A percentile compares a stretch with the other conserved stretches of the same genome.
Conservation (phyloP, 345 rosid species). For the Melastoma malabathricum region DNA sequence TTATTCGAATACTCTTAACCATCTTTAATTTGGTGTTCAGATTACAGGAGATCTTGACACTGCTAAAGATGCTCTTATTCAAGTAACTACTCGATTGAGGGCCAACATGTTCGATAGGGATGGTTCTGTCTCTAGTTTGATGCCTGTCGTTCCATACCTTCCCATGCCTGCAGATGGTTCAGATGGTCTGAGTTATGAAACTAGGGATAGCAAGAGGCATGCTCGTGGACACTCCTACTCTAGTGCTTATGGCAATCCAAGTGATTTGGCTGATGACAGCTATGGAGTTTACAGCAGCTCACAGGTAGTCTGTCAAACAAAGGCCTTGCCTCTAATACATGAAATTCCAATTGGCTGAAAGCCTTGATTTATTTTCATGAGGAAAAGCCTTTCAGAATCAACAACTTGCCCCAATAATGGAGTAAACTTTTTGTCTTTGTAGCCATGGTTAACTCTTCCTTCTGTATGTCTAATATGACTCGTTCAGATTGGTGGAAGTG, state of each 20-base stretch:
- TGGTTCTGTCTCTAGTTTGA: slow-evolving; percentile 56
- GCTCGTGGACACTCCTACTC: slow-evolving; percentile 63
- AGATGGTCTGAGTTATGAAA: slow-evolving; percentile 36
- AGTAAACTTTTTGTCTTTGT: too few species aligned
- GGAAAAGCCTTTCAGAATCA: not conserved
- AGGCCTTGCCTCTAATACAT: not conserved
- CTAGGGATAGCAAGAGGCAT: slow-evolving; percentile 70
- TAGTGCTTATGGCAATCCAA: slow-evolving; percentile 54
- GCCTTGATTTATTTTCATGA: not conserved
- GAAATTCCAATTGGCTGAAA: not conserved
- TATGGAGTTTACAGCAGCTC: slow-evolving; percentile 71
- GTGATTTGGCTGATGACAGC: slow-evolving; percentile 43
- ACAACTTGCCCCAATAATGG: too few species aligned
- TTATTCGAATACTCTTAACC: not conserved
- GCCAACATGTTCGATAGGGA: slow-evolving; percentile 86
- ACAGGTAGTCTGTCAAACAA: slow-evolving; percentile 26
- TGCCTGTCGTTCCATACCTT: slow-evolving; percentile 85
- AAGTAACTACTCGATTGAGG: slow-evolving; percentile 65
- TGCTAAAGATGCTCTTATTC: slow-evolving; percentile 90
- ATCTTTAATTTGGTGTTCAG: slow-evolving; percentile 20
- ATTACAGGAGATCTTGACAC: slow-evolving; percentile 88
- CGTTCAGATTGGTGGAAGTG: slow-evolving; percentile 58
- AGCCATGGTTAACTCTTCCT: too few species aligned
- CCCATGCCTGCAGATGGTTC: slow-evolving; percentile 60
- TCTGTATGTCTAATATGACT: not conserved